Percentiles rank a stretch among this genome's conserved stretches.
Conservation (phyloP, 148 eudicot species). For the Fallopia convolvulus region DNA sequence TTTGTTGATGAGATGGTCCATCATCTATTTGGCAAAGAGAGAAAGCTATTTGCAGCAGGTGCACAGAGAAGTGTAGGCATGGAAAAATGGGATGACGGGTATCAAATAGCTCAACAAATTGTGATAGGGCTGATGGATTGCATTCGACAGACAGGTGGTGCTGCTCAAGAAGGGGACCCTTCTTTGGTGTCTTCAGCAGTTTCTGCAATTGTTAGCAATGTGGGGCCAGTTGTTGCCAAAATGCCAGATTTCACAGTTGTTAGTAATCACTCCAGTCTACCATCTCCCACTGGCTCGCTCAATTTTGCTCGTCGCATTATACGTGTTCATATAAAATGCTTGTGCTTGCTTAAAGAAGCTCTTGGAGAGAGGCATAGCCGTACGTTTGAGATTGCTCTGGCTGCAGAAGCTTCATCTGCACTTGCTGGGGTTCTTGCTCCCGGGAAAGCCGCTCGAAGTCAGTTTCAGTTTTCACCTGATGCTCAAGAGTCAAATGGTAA, state of each 20-base stretch:
- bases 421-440: slow-evolving; percentile 64
- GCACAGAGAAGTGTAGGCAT: slow-evolving; percentile 46
- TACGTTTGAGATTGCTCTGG: slow-evolving; percentile 90
- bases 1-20: slow-evolving; percentile 64
- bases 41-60: slow-evolving; percentile 54
- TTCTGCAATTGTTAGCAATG: slow-evolving; percentile 72
- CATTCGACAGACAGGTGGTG: slow-evolving; percentile 95
- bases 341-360: slow-evolving; percentile 80
- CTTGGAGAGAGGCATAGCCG: slow-evolving; percentile 96
- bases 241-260: slow-evolving; percentile 61
- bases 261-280: slow-evolving; percentile 35
- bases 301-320: slow-evolving; percentile 66
- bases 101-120: slow-evolving; percentile 68
- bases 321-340: slow-evolving; percentile 65
- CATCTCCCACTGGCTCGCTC: slow-evolving; percentile 45
- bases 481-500: slow-evolving; percentile 42
- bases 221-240: slow-evolving; percentile 63
- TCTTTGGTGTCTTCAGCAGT: slow-evolving; percentile 87
- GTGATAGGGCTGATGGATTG: slow-evolving; percentile 66
- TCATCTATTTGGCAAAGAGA: slow-evolving; percentile 63
- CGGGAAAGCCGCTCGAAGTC: slow-evolving; percentile 58
- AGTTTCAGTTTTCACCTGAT: slow-evolving; percentile 64
- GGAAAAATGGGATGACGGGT: slow-evolving; percentile 70
- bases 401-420: slow-evolving; percentile 73
- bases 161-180: slow-evolving; percentile 99